These are phyloP conservation scores for Madurella fahalii DNA, from an alignment of 2,329 filamentous ascomycete genomes.

Conservation along the genomic window DNA sequence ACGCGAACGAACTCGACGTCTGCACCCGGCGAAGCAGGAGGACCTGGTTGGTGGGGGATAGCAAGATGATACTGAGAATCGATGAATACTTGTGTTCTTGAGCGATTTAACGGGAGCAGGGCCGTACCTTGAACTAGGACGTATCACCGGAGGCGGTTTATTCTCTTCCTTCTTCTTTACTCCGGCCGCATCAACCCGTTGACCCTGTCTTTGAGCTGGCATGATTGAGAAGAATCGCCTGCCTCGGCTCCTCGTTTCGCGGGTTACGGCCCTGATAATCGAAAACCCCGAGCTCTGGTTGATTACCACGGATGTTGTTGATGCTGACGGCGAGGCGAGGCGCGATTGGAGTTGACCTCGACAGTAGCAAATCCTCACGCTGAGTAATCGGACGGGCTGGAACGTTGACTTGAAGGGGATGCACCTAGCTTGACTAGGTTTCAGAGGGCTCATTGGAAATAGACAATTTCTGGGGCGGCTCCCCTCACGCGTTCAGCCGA, in stretches of 20 bases:
- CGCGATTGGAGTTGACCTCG: neutral
- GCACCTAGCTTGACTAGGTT: neutral
- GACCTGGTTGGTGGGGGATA: constrained; percentile 83
- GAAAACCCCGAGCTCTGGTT: neutral
- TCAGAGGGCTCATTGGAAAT: too few relatives aligned
- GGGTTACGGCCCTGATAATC: neutral
- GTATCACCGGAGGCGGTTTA: neutral
- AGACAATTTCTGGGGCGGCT: neutral
- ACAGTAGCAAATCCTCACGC: neutral
- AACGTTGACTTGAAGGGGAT: neutral
- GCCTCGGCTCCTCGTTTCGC: neutral
- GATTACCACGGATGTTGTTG: neutral
- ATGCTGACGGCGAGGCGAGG: neutral
- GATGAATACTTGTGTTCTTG: neutral
- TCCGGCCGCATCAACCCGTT: neutral
- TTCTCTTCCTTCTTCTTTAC: neutral
- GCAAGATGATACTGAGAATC: constrained; percentile 65
- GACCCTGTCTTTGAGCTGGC: neutral
- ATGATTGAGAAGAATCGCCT: neutral
- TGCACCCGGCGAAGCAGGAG: constrained; percentile 82
- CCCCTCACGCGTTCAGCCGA: neutral
- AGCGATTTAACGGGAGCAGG: too few relatives aligned
- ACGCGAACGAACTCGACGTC: constrained; percentile 79
- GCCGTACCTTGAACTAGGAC: constrained; percentile 6
- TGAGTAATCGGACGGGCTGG: neutral